phyloP scores from a whole-genome alignment of 306 rosid species.

The Canavalia gladiata region DNA sequence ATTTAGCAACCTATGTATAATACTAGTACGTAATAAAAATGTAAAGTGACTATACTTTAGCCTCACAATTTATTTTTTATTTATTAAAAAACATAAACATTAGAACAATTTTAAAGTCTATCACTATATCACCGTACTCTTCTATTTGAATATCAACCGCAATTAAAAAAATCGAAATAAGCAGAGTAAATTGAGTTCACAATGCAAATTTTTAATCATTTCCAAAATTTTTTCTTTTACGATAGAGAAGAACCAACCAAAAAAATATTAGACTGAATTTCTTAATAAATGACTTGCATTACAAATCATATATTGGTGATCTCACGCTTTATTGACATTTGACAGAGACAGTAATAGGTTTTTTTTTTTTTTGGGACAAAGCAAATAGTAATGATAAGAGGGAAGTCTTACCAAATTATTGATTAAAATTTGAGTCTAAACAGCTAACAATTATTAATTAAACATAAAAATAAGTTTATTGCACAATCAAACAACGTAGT shows the following conservation, averaged over 20 bases:
- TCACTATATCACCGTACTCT: not conserved
- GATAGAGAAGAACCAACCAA: not conserved
- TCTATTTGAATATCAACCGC: not conserved
- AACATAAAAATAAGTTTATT: not conserved
- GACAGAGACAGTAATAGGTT: slow-evolving; percentile 9
- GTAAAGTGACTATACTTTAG: not conserved
- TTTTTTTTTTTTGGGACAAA: not conserved
- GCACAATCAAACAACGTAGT: not conserved
- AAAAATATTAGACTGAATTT: not conserved
- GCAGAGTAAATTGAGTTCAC: not conserved
- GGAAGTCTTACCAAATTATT: slow-evolving; percentile 16
- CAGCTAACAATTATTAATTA: not conserved
- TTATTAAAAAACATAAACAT: not conserved
- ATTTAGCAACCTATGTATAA: not conserved
- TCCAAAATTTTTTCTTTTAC: not conserved
- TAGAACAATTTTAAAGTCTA: not conserved
- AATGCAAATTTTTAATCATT: not conserved
- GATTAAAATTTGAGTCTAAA: not conserved
- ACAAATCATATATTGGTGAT: not conserved
- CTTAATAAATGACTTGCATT: not conserved
- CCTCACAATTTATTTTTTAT: not conserved
- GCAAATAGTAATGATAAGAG: slow-evolving; percentile 5
- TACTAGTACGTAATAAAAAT: not conserved
- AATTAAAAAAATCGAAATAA: not conserved
- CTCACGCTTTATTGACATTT: slow-evolving; percentile 8